Evolutionary conservation across 768 basidiomycete species (phyloP).

Genomic region (Amanita pallidorosea): DNA sequence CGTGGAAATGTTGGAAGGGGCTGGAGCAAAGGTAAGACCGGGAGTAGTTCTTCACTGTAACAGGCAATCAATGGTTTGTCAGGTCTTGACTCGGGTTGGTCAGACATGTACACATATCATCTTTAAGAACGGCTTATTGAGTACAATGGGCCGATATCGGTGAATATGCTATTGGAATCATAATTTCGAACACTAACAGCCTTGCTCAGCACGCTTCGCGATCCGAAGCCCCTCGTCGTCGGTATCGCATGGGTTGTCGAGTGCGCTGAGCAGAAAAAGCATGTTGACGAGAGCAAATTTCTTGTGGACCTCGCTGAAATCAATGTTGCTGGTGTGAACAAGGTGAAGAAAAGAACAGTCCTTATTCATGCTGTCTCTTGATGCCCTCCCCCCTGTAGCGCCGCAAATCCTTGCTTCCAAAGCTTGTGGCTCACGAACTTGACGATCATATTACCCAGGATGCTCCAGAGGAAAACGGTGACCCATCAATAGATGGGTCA

Average conservation of each 20-base stretch:
- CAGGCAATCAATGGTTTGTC: neutral
- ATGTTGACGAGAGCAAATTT: slow-evolving; percentile 56
- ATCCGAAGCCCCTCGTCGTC: slow-evolving; percentile 65
- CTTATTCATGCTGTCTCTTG: neutral
- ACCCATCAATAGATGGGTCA: slow-evolving; percentile 34
- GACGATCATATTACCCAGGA: slow-evolving; percentile 16
- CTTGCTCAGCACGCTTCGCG: slow-evolving; percentile 39
- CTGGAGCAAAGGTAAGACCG: slow-evolving; percentile 68
- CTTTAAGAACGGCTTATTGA: slow-evolving; percentile 71
- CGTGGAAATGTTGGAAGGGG: slow-evolving; percentile 66
- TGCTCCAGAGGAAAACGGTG: slow-evolving; percentile 19
- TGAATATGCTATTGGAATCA: slow-evolving; percentile 17
- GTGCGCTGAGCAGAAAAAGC: slow-evolving; percentile 59
- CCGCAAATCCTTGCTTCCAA: slow-evolving; percentile 66
- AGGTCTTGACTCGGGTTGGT: slow-evolving; percentile 59
- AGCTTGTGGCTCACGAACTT: slow-evolving; percentile 30
- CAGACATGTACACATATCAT: slow-evolving; percentile 77
- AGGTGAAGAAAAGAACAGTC: slow-evolving; percentile 29
- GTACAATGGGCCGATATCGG: slow-evolving; percentile 67
- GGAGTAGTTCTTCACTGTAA: neutral
- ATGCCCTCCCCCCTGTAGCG: slow-evolving; percentile 31
- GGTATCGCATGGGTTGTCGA: slow-evolving; percentile 87
- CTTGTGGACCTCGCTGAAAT: slow-evolving; percentile 51
- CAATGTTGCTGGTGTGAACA: slow-evolving; percentile 50
- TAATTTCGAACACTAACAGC: neutral